Evolutionary conservation across 2,329 filamentous ascomycete genomes (phyloP).

Genomic region (Colletotrichum endophyticum): DNA sequence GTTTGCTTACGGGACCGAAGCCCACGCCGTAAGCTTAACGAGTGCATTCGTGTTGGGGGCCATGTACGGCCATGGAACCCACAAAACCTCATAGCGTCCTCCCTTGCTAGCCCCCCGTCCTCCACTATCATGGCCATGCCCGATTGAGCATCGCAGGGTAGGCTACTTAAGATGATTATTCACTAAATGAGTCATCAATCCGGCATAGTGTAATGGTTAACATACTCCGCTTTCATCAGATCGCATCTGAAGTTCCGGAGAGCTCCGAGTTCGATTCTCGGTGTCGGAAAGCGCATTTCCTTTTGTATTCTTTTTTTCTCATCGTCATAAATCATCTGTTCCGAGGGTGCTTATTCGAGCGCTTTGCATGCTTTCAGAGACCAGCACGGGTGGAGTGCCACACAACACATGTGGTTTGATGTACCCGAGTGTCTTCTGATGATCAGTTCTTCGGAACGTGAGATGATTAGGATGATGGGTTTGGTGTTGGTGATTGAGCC

Average conservation of each 20-base stretch:
- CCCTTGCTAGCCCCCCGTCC: neutral
- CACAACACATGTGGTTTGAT: neutral
- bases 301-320: neutral
- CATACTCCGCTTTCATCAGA: neutral
- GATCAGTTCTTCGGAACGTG: neutral
- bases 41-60: neutral
- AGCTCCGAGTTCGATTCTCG: neutral
- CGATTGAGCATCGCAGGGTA: neutral
- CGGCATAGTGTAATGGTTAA: conserved; percentile 1
- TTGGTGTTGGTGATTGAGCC: neutral
- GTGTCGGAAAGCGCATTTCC: neutral
- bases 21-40: neutral
- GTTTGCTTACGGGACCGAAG: neutral
- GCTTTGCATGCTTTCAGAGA: neutral
- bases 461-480: neutral
- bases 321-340: neutral
- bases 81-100: neutral
- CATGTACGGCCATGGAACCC: neutral
- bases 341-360: neutral
- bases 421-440: neutral
- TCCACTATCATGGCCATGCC: neutral
- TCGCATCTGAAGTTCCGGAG: neutral
- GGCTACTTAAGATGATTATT: neutral
- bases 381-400: neutral
- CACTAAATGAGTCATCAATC: neutral